Evolutionary conservation across 352 stramenopile genomes (phyloP), one percentile per base, ranked within the genome.

Genomic region (Phytopythium delawarense): DNA sequence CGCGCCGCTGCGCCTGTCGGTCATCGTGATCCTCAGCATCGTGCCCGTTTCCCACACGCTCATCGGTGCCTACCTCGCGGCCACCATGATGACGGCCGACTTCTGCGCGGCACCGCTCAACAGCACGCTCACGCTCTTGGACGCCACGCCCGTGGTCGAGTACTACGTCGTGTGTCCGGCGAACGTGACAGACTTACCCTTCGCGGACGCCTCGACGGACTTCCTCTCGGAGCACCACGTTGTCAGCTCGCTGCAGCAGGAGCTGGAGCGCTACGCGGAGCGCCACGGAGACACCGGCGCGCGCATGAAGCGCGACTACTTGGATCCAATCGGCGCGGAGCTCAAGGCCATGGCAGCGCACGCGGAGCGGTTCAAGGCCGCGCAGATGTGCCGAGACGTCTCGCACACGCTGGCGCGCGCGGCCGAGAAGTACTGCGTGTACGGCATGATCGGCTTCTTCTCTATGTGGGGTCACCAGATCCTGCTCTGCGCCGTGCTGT

Each of bases 391-490:
- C 50, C 57, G 72, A 39, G 63, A 72, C 28, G 71, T 87, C 5
- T 72, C 79, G 39, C 70, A 59, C 30, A 74, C 68, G 16, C 75
- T 88, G 16, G 55, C 69, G 53, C 71, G 84, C 50, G 85, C 81
- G 8, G 66, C 82, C 30, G 68, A 71, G 39, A 72, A 76, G 46
- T 91, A 82, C 66, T 94, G 85, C 64, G 84, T 88, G 69, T 92
- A 85, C 66, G 82, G 85, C 54, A 88, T 94, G 64, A 70, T 92
- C 45, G 85, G 85, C 25, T 87, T 94, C 63, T 90, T 91, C 57
- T 90, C 82, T 16, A 88, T 94, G 81, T 94, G 85, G 85, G 76
- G 89, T 52, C 85, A 94, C 61, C 85, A 94, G 74, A 81, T 94
- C 39, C 58, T 91, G 57, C 62, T 94, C 13, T 94, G 85, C 55